Evolutionary conservation across 2,329 filamentous ascomycete genomes (phyloP), one percentile per base, ranked within the genome.

Genomic region (Raffaelea ambrosiae): DNA sequence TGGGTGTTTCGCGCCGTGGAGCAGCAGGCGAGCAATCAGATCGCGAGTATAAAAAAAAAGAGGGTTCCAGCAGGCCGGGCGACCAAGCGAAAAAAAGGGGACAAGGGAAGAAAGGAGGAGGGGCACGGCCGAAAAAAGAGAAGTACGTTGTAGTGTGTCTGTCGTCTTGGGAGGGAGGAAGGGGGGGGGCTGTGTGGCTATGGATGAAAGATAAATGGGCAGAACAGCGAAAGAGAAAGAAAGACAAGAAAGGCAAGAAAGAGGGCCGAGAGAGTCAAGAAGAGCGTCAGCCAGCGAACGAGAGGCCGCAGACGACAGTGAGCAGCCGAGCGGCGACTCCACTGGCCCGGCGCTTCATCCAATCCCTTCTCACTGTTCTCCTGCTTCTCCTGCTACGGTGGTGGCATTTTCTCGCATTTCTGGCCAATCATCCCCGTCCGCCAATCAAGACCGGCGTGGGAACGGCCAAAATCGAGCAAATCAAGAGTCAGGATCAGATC

Each of bases 361-460:
- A 53, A 53, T 55, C 53, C 48, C 42, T 36, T 33, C n/a, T 53
- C 33, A 46, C 49, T 39, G 43, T 43, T 49, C 39, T 40, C 44
- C 47, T 23, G 21, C 40, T 33, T 49, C 40, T 43, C 3, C 31
- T 40, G 29, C 40, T 23, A 41, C 43, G 7, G 26, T 29, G 7
- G n/a, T n/a, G n/a, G n/a, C 26, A 29, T 41, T 29, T 29, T 29
- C 13, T 29, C 13, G 26, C 26, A 29, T 7, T 29, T 29, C 26
- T 29, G 45, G 54, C 58, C 60, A 63, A 62, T 62, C 61, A 61
- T 29, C 43, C 43, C 5, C 51, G 53, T 52, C 49, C 48, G 55
- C 58, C 61, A 63, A 61, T 62, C 57, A 61, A 51, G 49, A 31
- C 49, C 43, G 41, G 26, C 26, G 26, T 13, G 26, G 26, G 26